phyloP scores from a whole-genome alignment of 176 grass and related monocot species.

The Phoenix roebelenii region DNA sequence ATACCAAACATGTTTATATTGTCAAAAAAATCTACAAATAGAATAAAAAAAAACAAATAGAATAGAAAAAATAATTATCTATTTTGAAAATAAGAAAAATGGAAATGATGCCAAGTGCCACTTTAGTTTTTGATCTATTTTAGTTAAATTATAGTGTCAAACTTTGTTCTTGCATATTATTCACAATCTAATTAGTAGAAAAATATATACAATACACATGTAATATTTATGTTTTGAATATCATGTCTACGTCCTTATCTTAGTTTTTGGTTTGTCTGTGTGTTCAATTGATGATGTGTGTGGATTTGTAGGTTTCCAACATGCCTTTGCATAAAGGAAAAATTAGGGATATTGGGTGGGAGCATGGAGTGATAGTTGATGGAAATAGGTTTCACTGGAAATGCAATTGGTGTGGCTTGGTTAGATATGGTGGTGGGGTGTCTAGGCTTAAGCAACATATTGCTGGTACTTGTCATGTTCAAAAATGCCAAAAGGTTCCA shows the following conservation, averaged over 20 bases:
- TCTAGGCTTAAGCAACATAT: conserved; percentile 92
- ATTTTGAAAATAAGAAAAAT: too few species aligned
- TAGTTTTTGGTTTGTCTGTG: neutral
- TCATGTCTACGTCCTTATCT: neutral
- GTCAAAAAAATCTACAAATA: too few species aligned
- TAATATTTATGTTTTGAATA: neutral
- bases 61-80: too few species aligned
- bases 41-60: too few species aligned
- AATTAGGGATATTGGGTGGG: conserved; percentile 17
- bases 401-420: conserved; percentile 78
- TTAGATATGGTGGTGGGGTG: conserved; percentile 73
- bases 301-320: conserved; percentile 9
- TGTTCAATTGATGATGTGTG: neutral
- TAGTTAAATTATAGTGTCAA: too few species aligned
- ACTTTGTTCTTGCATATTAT: too few species aligned
- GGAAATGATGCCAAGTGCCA: too few species aligned
- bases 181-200: neutral
- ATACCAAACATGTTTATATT: too few species aligned
- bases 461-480: conserved; percentile 75
- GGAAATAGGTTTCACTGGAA: conserved; percentile 66
- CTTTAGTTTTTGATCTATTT: too few species aligned
- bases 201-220: neutral
- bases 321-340: neutral
- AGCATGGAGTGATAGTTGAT: conserved; percentile 16
- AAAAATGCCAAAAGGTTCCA: conserved; percentile 76